A percentile compares a stretch with the other conserved stretches of the same genome.
Evolutionary conservation across 306 rosid genomes (phyloP).

Genomic region (Luffa acutangula): DNA sequence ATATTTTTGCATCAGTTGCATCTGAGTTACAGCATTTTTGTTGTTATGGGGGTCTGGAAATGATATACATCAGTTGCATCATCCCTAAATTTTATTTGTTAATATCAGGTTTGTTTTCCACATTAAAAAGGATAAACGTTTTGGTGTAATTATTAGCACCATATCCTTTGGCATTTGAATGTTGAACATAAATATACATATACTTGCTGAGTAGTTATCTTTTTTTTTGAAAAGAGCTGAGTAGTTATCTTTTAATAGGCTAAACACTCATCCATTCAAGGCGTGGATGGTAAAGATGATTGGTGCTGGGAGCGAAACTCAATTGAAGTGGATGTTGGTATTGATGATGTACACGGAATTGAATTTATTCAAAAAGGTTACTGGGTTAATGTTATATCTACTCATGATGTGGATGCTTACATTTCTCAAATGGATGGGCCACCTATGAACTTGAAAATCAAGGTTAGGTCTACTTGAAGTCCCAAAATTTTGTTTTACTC

Average conservation of each 20-base stretch:
- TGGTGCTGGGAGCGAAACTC: slow-evolving; percentile 94
- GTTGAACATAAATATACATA: not conserved
- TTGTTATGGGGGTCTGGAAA: not conserved
- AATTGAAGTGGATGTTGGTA: slow-evolving; percentile 63
- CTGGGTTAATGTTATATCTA: slow-evolving; percentile 65
- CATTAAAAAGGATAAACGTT: not conserved
- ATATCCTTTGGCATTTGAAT: not conserved
- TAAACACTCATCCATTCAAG: slow-evolving; percentile 40
- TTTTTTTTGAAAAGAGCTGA: no score
- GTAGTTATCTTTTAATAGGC: slow-evolving; percentile 42
- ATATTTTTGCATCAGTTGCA: not conserved
- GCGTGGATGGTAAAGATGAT: slow-evolving; percentile 40
- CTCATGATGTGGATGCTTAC: slow-evolving; percentile 75
- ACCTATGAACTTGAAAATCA: slow-evolving; percentile 47
- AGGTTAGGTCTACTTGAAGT: slow-evolving; percentile 29
- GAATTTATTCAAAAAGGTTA: slow-evolving; percentile 80
- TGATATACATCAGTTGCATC: not conserved
- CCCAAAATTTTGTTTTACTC: not conserved
- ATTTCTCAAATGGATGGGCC: slow-evolving; percentile 66
- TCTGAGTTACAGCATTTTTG: not conserved
- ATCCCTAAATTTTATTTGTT: not conserved
- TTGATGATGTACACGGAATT: slow-evolving; percentile 64
- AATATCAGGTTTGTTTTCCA: not conserved
- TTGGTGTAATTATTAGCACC: slow-evolving; percentile 1
- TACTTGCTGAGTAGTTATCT: slow-evolving; percentile 10